A percentile compares a stretch with the other conserved stretches of the same genome.
Conservation (phyloP, 495 filamentous ascomycete species). For the Parathielavia appendiculata region DNA sequence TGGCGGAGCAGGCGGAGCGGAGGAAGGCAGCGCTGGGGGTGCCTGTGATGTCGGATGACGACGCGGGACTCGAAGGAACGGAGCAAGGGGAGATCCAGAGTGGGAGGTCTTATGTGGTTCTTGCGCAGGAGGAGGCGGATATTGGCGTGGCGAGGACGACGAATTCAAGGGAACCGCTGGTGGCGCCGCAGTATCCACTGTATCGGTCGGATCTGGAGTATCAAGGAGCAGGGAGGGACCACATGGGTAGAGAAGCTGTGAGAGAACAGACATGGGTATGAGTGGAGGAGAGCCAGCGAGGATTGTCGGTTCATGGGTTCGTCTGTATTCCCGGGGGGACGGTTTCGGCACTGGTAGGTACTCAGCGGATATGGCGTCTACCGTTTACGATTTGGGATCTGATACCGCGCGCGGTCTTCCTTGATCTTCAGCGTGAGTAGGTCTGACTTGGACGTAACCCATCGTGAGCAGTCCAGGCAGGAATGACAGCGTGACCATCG, state of each 20-base stretch:
- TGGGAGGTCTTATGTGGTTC: slow-evolving; percentile 4
- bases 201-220: not conserved
- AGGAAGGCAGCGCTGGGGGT: not conserved
- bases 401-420: too few species aligned
- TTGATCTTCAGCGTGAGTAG: too few species aligned
- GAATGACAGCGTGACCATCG: too few species aligned
- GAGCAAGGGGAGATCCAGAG: not conserved
- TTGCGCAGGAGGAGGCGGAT: slow-evolving; percentile 12
- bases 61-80: not conserved
- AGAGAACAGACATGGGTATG: slow-evolving; percentile 1
- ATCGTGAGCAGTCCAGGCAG: too few species aligned
- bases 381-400: too few species aligned
- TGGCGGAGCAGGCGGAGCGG: slow-evolving; percentile 28
- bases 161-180: not conserved
- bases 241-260: not conserved
- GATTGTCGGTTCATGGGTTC: not conserved
- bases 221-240: not conserved
- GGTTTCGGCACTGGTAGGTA: too few species aligned
- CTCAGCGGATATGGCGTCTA: too few species aligned
- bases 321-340: not conserved
- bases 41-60: not conserved
- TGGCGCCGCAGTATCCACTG: not conserved
- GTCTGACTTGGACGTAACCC: too few species aligned
- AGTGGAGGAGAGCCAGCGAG: not conserved
- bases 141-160: not conserved